phyloP scores from a whole-genome alignment of 2,329 filamentous ascomycete genomes.

The Nemania sp. region DNA sequence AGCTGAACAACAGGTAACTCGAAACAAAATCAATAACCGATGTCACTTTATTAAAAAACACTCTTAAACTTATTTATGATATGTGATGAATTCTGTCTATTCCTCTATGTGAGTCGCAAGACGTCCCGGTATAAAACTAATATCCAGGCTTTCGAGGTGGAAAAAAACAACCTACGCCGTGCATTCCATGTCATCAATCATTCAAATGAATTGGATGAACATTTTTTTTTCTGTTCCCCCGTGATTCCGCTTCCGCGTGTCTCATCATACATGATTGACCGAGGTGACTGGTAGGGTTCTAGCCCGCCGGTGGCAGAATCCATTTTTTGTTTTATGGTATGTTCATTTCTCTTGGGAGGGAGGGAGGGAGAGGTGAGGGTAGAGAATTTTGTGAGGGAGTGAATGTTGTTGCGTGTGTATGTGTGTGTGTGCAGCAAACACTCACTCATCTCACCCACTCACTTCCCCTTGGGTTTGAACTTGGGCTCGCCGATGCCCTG shows the following conservation, averaged over 20 bases:
- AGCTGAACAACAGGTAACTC: background rate
- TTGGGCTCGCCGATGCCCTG: constrained; percentile 86
- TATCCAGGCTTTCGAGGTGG: background rate
- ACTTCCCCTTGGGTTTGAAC: constrained; percentile 79
- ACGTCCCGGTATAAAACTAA: background rate
- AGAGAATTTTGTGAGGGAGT: background rate
- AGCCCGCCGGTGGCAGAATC: background rate
- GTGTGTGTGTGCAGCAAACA: too few relatives aligned
- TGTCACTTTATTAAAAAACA: background rate
- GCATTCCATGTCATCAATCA: constrained; percentile 20
- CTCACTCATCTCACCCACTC: constrained; percentile 5
- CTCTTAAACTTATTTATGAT: background rate
- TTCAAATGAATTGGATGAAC: constrained; percentile 5
- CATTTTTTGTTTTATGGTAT: background rate
- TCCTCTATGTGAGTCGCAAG: constrained; percentile 31
- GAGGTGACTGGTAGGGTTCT: background rate
- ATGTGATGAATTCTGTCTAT: constrained; percentile 34
- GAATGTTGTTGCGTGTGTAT: background rate
- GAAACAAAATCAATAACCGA: background rate
- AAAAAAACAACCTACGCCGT: constrained; percentile 26
- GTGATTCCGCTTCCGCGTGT: background rate
- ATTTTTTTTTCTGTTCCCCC: constrained; percentile 9
- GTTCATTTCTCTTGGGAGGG: background rate
- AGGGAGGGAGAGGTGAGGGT: background rate
- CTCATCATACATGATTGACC: constrained; percentile 28